phyloP scores from a whole-genome alignment of 2,329 filamentous ascomycete species.

The Fusarium veterinarium region DNA sequence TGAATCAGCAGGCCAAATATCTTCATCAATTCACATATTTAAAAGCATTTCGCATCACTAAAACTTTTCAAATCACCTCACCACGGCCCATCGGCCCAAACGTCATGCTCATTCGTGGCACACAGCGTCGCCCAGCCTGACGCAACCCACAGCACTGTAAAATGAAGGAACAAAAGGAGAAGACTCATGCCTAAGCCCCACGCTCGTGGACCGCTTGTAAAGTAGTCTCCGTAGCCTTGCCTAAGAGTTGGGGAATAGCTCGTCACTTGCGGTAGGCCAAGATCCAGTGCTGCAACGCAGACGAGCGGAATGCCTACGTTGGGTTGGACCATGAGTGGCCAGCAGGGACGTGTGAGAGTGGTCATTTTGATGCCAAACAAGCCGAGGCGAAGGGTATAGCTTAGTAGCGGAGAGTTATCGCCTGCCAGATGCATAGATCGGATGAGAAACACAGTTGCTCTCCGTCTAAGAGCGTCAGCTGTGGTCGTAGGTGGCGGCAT shows the following conservation, averaged over 20 bases:
- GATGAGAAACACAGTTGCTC: conserved; percentile 52
- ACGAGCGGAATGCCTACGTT: conserved; percentile 76
- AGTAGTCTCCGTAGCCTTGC: conserved; percentile 26
- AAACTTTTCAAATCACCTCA: conserved; percentile 8
- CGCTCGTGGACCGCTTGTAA: conserved; percentile 32
- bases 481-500: conserved; percentile 61
- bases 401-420: conserved; percentile 46
- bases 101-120: conserved; percentile 39
- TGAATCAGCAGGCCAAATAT: not conserved
- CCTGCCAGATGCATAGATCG: conserved; percentile 38
- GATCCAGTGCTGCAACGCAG: conserved; percentile 74
- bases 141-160: conserved; percentile 51
- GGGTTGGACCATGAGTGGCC: conserved; percentile 74
- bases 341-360: conserved; percentile 74
- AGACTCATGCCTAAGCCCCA: conserved; percentile 49
- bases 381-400: conserved; percentile 60
- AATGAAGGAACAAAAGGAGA: conserved; percentile 49
- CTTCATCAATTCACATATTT: not conserved
- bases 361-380: conserved; percentile 77
- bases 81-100: conserved; percentile 49
- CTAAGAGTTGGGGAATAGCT: conserved; percentile 16
- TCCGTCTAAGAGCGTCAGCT: conserved; percentile 49
- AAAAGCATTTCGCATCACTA: not conserved
- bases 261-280: conserved; percentile 54
- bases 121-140: conserved; percentile 51